Evolutionary conservation across 768 basidiomycete genomes (phyloP), one percentile per base, ranked within the genome.

Genomic region (Xerocomus spinulosus): DNA sequence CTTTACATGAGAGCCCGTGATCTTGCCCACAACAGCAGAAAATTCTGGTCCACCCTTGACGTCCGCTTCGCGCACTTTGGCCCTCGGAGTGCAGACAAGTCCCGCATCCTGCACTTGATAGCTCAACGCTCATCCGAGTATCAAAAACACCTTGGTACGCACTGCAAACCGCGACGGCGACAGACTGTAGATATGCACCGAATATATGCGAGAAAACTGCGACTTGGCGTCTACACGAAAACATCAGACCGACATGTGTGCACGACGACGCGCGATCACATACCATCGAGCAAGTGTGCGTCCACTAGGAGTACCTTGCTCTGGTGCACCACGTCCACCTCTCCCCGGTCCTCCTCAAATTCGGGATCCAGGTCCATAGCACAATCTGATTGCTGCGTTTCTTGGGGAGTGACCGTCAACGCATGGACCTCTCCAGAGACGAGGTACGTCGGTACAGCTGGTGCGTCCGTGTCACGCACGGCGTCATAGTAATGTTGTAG

Each of bases 111-210:
- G 49, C n/a, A 14, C 12, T 12, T 18, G 21, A 18, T 18, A 4
- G 21, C 57, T 24, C 57, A 46, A 32, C 1, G 2, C 25, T 41
- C 9, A 6, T 17, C 35, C 18, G 29, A 12, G 33, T 13, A 15
- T 51, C 25, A 29, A 23, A 2, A 32, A 13, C 12, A 26, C 12
- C 1, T 7, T 20, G 14, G 26, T 10, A 51, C 53, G 32, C 37
- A 70, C 82, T 45, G 60, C 82, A 32, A 90, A 61, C 4, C 73
- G 76, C 1, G 81, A 77, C 1, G 87, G 82, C 0, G 87, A 81
- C 25, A 92, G 60, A 58, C 85, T 80, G 63, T 92, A 91, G 9
- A 92, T 66, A 54, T 86, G 80, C 13, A 82, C 69, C 2, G 77
- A 77, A 52, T 73, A 59, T n/a, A 87, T 55, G 21, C 70, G 73